Base-by-base conservation (phyloP, 805 yeast genomes). In the Candida nitratophila region DNA sequence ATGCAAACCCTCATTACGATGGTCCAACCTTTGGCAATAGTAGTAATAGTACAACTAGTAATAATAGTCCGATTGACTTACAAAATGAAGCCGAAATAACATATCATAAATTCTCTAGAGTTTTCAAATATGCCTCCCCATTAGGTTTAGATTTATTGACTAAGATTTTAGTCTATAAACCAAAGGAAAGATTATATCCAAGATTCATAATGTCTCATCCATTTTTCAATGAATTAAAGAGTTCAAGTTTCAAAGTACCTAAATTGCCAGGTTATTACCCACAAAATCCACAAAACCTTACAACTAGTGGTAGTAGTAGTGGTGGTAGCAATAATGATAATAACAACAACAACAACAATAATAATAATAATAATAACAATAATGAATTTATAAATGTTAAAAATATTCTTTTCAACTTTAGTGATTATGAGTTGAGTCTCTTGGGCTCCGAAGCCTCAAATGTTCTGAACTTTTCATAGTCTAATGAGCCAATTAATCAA, bases 91-190 rank as follows among this genome's bases (percentile, higher is more conserved):
- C 45, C 8, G 26, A 43, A 11, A 4, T 15, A 22, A 9, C 17
- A 6, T 19, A 8, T 19, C 19, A 12, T 3, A 51, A 65, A 45
- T 81, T 84, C 55, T 72, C 76, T 50, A 80, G 80, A 54, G 81
- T 82, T 40, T 80, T 85, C 57, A 74, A 86, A 45, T 76, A 84
- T 52, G 90, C 95, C 17, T 83, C 96, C 16, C 80, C 83, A 1
- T 86, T 81, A 47, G 97, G 96, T 22, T 75, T 93, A 47, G 96
- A 91, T 62, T 73, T 93, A 52, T 70, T 93, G 55, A 74, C 84
- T 71, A 76, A 76, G 47, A 79, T 93, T 39, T 75, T 93, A 50
- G 95, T 88, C 40, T 93, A 93, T 66, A 93, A 89, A 50, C 99
- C 99, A 15, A 85, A 82, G 42, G 67, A 71, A 45, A 79, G 99